These are phyloP conservation scores for Xylaria sp. DNA, from an alignment of 2,329 filamentous ascomycete species.

Conservation along the genomic window DNA sequence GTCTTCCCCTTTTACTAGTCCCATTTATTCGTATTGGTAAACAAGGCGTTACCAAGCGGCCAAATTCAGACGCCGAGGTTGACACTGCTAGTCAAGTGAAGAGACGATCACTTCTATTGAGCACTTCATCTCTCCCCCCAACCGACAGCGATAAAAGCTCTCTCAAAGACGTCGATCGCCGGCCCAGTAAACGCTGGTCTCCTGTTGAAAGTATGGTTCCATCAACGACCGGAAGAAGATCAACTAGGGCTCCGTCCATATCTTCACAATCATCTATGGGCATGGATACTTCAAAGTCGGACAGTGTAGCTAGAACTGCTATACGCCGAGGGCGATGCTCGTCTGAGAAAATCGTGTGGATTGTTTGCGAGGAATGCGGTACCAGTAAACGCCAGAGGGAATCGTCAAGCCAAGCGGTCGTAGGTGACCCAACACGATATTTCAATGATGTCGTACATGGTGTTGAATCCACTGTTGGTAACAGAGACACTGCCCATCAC, in stretches of 20 bases:
- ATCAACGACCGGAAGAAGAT: slow-evolving; percentile 36
- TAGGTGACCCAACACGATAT: slow-evolving; percentile 48
- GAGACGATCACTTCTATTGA: slow-evolving; percentile 29
- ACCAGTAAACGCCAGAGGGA: slow-evolving; percentile 45
- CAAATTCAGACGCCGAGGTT: slow-evolving; percentile 20
- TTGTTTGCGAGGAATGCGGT: slow-evolving; percentile 50
- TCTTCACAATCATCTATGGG: slow-evolving; percentile 44
- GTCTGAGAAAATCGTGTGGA: slow-evolving; percentile 47
- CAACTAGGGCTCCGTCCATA: slow-evolving; percentile 42
- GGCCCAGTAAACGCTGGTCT: slow-evolving; percentile 49
- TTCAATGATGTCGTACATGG: slow-evolving; percentile 46
- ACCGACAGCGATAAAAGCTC: slow-evolving; percentile 31
- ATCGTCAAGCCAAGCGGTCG: slow-evolving; percentile 33
- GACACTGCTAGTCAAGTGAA: slow-evolving; percentile 23
- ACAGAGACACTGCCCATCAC: slow-evolving; percentile 35
- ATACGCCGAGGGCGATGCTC: slow-evolving; percentile 41
- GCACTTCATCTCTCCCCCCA: slow-evolving; percentile 12
- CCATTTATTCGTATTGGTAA: slow-evolving; percentile 49
- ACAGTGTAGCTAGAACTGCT: slow-evolving; percentile 40
- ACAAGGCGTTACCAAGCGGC: slow-evolving; percentile 37
- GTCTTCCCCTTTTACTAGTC: slow-evolving; percentile 45
- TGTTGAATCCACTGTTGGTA: slow-evolving; percentile 12
- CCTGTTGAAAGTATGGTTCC: slow-evolving; percentile 42
- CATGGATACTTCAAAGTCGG: slow-evolving; percentile 40
- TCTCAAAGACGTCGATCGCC: slow-evolving; percentile 36